Evolutionary conservation across 2,329 filamentous ascomycete species (phyloP), one percentile per base, ranked within the genome.

Genomic region (Exophiala viscosa): DNA sequence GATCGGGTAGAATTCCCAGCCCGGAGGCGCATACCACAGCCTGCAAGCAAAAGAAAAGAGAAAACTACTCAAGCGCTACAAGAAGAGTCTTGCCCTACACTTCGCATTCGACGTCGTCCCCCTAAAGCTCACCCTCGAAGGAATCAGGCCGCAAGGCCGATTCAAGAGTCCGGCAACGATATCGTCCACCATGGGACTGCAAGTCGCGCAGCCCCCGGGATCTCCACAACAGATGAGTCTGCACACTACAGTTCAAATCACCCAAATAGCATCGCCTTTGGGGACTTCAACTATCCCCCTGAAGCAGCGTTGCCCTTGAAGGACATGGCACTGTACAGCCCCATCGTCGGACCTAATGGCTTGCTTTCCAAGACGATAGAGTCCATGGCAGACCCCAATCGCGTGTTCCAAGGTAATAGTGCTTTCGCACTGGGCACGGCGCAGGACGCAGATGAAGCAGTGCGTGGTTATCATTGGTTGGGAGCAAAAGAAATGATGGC

Each of bases 401-500:
- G 33, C 15, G 32, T 54, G 11, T 40, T 54, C 41, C 35, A 47
- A 23, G 15, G 50, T 11, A 15, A 18, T 15, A 11, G 17, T 17
- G 33, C 13, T 8, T 8, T 15, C 15, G 49, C 38, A 20, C 10
- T n/a, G 10, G 42, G 52, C 17, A 49, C 36, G 15, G 45, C 48
- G 17, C 48, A 50, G 11, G 41, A 38, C n/a, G 45, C 44, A 8
- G 45, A 35, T 10, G 39, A 45, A 14, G 46, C 53, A 11, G 32
- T 54, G 11, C 10, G 7, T 9, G 34, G 31, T 13, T 7, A n/a
- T 34, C 39, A 14, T 14, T 59, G 56, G 56, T 48, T 45, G 11
- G 17, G 14, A 40, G 32, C 43, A 11, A 34, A 50, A 41, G 18
- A 14, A 39, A 48, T 45, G 13, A 46, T 53, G 3, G 14, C 28